Percentiles rank a stretch among this genome's conserved stretches.
Evolutionary conservation across 805 yeast species (phyloP).

Genomic region (Saccharomycopsis javanensis): DNA sequence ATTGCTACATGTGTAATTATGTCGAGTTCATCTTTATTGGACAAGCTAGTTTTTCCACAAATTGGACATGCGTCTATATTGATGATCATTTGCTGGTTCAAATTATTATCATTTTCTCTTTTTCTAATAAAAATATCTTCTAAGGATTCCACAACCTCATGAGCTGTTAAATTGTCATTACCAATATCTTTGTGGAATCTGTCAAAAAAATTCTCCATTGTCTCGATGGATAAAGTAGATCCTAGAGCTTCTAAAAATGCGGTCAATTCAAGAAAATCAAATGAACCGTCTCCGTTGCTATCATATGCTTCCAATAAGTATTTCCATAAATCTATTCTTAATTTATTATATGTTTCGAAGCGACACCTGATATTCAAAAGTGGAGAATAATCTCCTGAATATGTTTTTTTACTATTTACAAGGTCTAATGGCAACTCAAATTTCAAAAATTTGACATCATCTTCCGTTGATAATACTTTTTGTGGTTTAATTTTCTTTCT

Average conservation of each 20-base stretch:
- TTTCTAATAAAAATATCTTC: constrained; percentile 22
- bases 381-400: constrained; percentile 34
- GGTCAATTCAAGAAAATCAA: constrained; percentile 51
- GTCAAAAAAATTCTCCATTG: constrained; percentile 25
- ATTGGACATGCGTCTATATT: constrained; percentile 69
- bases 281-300: constrained; percentile 32
- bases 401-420: constrained; percentile 18
- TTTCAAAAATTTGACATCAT: constrained; percentile 21
- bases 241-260: constrained; percentile 60
- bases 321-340: constrained; percentile 64
- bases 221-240: constrained; percentile 30
- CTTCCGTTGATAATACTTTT: constrained; percentile 14
- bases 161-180: constrained; percentile 39
- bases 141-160: constrained; percentile 46
- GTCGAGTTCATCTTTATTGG: constrained; percentile 48
- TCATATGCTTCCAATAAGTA: constrained; percentile 48
- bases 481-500: constrained; percentile 18
- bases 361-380: constrained; percentile 49
- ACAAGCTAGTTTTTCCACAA: constrained; percentile 54
- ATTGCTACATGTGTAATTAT: constrained; percentile 81
- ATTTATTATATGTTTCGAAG: constrained; percentile 53
- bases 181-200: constrained; percentile 25
- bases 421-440: constrained; percentile 31
- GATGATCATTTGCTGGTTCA: constrained; percentile 30
- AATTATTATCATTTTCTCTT: neutral